These are phyloP conservation scores for Citrullus mucosospermus DNA, from an alignment of 306 rosid genomes.

Conservation along the genomic window DNA sequence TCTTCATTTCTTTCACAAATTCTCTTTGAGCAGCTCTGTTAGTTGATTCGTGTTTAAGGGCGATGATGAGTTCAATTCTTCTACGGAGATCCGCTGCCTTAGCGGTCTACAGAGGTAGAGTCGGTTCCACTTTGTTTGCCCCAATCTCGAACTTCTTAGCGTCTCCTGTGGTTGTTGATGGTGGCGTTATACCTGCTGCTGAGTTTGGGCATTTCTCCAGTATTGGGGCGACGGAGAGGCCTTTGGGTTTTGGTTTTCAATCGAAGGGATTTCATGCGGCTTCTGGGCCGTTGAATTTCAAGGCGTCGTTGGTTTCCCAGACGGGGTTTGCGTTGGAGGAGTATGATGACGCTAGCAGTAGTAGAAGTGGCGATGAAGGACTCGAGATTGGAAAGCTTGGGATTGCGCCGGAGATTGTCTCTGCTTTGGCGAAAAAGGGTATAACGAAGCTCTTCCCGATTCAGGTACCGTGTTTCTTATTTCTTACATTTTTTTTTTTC, in stretches of 20 bases:
- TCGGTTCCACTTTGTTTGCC: background rate
- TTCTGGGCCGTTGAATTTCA: conserved; percentile 35
- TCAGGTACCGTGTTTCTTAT: conserved; percentile 35
- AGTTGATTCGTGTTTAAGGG: background rate
- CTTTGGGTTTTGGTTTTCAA: conserved; percentile 11
- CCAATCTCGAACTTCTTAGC: background rate
- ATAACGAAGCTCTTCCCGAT: conserved; percentile 84
- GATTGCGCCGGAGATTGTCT: conserved; percentile 56
- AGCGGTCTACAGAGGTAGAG: conserved; percentile 8
- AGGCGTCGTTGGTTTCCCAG: conserved; percentile 29
- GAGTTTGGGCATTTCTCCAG: conserved; percentile 14
- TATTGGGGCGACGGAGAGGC: background rate
- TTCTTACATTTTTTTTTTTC: background rate
- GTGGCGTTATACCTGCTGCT: background rate
- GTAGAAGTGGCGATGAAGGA: conserved; percentile 38
- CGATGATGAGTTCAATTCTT: conserved; percentile 9
- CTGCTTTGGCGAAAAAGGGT: conserved; percentile 70
- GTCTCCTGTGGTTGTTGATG: background rate
- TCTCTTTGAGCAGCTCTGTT: background rate
- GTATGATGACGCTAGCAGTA: conserved; percentile 32
- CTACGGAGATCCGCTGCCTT: conserved; percentile 11
- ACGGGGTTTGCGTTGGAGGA: conserved; percentile 52
- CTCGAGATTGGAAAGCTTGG: conserved; percentile 73
- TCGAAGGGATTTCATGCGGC: conserved; percentile 34
- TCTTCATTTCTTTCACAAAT: background rate